phyloP scores from a whole-genome alignment of 805 yeast genomes.

The Starmerella riodocensis region DNA sequence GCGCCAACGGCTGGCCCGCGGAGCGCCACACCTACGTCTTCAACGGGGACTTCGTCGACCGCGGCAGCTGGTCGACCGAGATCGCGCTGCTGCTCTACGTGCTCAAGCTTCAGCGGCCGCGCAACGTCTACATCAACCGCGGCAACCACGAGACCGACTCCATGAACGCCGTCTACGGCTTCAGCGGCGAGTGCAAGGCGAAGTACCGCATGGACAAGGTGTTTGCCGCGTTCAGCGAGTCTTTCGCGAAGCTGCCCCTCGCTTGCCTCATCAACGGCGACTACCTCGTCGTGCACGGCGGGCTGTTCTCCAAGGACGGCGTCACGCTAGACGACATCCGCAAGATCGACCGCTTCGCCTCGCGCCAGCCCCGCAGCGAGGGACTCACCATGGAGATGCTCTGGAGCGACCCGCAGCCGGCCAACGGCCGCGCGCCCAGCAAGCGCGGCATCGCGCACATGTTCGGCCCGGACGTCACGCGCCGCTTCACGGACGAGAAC shows the following conservation, averaged over 20 bases:
- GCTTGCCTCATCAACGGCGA: constrained; percentile 67
- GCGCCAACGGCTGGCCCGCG: constrained; percentile 54
- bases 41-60: constrained; percentile 95
- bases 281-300: constrained; percentile 91
- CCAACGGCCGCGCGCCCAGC: constrained; percentile 68
- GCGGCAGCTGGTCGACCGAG: constrained; percentile 98
- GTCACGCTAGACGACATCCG: constrained; percentile 64
- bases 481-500: constrained; percentile 58
- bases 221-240: constrained; percentile 70
- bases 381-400: constrained; percentile 92
- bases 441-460: constrained; percentile 93
- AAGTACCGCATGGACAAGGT: constrained; percentile 64
- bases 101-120: constrained; percentile 65
- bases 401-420: constrained; percentile 92
- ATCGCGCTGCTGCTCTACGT: constrained; percentile 72
- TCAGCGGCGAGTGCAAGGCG: constrained; percentile 86
- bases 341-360: constrained; percentile 46
- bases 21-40: constrained; percentile 63
- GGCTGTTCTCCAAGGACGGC: constrained; percentile 56
- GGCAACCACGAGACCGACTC: constrained; percentile 96
- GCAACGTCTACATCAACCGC: constrained; percentile 60
- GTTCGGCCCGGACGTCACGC: constrained; percentile 92
- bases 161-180: constrained; percentile 94
- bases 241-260: constrained; percentile 75
- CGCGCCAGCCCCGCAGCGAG: constrained; percentile 70